These are phyloP conservation scores for Chondrus crispus DNA, from an alignment of 23 red algal species.

Conservation along the genomic window DNA sequence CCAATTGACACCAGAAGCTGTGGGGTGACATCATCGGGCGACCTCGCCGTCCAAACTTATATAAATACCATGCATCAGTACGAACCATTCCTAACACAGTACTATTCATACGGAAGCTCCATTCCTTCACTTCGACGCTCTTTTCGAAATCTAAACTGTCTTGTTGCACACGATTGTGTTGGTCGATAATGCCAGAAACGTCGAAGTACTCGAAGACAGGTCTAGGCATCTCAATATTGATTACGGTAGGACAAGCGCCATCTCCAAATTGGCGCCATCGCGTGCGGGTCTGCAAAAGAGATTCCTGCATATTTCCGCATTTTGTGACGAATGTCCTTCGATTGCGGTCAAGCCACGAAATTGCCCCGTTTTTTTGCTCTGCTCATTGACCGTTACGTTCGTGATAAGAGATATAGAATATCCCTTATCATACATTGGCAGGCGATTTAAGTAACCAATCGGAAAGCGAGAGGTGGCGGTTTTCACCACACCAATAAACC, in stretches of 20 bases:
- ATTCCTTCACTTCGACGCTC: constrained; percentile 2
- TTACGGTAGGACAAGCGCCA: neutral
- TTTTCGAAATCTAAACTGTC: constrained; percentile 4
- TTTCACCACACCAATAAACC: constrained; percentile 29
- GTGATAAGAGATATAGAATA: neutral
- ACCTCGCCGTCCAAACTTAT: neutral
- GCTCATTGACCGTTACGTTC: no score
- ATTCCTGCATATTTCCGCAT: neutral
- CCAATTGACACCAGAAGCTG: neutral
- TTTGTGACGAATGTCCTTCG: neutral
- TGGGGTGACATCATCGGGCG: neutral
- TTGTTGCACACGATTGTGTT: neutral
- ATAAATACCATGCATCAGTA: constrained; percentile 8
- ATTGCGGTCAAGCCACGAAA: constrained; percentile 11
- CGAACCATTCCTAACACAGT: neutral
- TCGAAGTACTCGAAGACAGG: neutral
- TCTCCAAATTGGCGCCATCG: neutral
- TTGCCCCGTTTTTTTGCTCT: neutral
- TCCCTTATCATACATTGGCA: neutral
- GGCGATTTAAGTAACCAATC: neutral
- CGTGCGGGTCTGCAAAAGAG: neutral
- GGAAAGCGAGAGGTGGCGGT: neutral
- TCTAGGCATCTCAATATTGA: neutral
- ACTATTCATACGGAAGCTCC: neutral
- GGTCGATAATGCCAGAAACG: neutral